Conservation (phyloP, 1,284 basidiomycete species). For the Apiotrichum veenhuisii region DNA sequence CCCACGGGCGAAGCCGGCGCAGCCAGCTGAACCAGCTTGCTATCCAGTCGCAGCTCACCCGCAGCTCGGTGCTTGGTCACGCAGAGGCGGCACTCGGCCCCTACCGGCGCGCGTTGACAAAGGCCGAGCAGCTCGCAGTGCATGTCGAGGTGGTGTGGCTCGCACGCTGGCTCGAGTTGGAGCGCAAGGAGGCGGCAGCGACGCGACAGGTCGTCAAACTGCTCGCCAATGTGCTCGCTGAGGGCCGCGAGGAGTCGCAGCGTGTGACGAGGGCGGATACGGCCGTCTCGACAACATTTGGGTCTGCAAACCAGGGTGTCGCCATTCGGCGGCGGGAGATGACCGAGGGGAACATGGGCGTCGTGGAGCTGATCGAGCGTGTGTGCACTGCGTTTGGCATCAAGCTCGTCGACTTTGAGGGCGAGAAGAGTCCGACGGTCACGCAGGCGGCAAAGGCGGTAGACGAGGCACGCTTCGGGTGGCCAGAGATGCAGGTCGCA, state of each 20-base stretch:
- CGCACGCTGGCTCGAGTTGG: constrained; percentile 72
- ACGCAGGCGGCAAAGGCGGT: constrained; percentile 21
- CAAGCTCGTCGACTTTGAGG: constrained; percentile 5
- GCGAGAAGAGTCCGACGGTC: constrained; percentile 6
- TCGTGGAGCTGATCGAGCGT: constrained; percentile 67
- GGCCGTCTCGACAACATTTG: background rate
- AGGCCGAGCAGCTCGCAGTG: constrained; percentile 66
- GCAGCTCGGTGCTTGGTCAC: constrained; percentile 62
- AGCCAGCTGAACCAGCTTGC: constrained; percentile 59
- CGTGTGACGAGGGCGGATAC: constrained; percentile 1
- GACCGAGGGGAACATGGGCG: constrained; percentile 69
- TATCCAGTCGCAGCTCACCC: constrained; percentile 62
- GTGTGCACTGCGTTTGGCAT: constrained; percentile 59
- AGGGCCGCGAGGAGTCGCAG: constrained; percentile 33
- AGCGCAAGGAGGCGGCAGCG: constrained; percentile 77
- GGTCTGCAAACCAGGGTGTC: constrained; percentile 34
- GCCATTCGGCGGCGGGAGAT: constrained; percentile 68
- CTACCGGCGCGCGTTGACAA: constrained; percentile 74
- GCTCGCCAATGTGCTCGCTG: constrained; percentile 70
- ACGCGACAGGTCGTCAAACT: constrained; percentile 78
- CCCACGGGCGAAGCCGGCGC: constrained; percentile 21
- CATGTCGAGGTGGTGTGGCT: constrained; percentile 67
- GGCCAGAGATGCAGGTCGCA: constrained; percentile 88
- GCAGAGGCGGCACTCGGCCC: constrained; percentile 72
- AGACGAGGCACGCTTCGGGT: constrained; percentile 60